Percentiles rank a stretch among this genome's conserved stretches.
These are phyloP conservation scores for Lachnellula hyalina DNA, from an alignment of 2,329 filamentous ascomycete species.

Conservation along the genomic window DNA sequence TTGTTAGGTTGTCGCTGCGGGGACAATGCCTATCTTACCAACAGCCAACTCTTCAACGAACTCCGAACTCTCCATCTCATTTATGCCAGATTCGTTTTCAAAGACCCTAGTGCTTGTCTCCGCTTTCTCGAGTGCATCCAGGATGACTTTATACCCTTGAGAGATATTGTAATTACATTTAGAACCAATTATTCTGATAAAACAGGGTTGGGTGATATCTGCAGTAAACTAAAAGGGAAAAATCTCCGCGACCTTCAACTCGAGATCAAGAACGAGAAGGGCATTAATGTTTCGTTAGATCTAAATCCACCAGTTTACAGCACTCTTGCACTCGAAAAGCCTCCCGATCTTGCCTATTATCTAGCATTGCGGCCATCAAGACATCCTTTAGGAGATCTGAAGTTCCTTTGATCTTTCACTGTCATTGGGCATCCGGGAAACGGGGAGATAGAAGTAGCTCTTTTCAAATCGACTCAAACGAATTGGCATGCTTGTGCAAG, in stretches of 20 bases:
- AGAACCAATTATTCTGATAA: background rate
- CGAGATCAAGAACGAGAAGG: background rate
- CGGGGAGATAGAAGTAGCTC: constrained; percentile 8
- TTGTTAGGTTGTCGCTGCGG: constrained; percentile 11
- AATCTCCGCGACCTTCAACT: background rate
- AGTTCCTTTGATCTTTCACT: constrained; percentile 3
- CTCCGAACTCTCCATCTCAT: constrained; percentile 10
- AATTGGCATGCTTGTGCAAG: background rate
- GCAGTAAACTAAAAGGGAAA: background rate
- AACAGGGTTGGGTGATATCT: background rate
- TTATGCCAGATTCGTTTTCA: constrained; percentile 9
- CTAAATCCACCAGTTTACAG: background rate
- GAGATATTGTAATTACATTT: background rate
- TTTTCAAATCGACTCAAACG: constrained; percentile 1
- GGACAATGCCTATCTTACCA: constrained; percentile 10
- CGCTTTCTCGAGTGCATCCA: constrained; percentile 7
- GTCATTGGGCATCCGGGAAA: constrained; percentile 4
- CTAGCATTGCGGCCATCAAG: constrained; percentile 1
- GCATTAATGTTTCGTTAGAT: background rate
- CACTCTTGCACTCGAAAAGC: background rate
- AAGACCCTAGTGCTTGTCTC: background rate
- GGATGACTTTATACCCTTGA: background rate
- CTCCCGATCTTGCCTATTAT: constrained; percentile 4
- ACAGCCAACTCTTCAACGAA: constrained; percentile 10
- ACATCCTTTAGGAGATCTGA: constrained; percentile 10